Evolutionary conservation across 495 filamentous ascomycete species (phyloP).

Genomic region (Podospora australis): DNA sequence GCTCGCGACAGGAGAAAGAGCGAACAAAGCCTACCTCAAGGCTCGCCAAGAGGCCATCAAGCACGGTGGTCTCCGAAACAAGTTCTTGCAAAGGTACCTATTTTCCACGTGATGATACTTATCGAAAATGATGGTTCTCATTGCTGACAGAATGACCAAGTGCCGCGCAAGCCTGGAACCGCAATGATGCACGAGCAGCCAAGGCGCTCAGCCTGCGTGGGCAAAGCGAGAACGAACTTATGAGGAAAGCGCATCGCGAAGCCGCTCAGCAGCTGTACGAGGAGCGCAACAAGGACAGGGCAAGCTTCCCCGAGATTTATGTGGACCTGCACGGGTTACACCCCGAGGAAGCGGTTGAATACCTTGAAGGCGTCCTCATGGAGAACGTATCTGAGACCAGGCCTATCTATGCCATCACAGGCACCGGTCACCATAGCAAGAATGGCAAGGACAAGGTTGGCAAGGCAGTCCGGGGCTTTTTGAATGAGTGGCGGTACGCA

Average conservation of each 20-base stretch:
- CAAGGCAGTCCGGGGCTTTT: conserved; percentile 81
- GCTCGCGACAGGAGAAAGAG: conserved; percentile 87
- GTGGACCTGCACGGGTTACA: conserved; percentile 95
- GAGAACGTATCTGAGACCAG: conserved; percentile 66
- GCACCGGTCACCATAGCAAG: conserved; percentile 96
- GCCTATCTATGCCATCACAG: conserved; percentile 93
- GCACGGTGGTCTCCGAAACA: conserved; percentile 91
- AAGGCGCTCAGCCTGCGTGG: conserved; percentile 91
- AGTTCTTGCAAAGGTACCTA: conserved; percentile 85
- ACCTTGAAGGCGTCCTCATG: conserved; percentile 77
- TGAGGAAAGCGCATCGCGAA: conserved; percentile 95
- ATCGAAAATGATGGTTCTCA: not conserved
- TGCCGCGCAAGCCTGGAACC: conserved; percentile 99
- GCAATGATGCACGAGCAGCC: conserved; percentile 92
- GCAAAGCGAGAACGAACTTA: conserved; percentile 92
- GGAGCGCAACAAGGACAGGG: conserved; percentile 75
- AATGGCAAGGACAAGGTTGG: conserved; percentile 98
- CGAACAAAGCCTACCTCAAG: conserved; percentile 91
- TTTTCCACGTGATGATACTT: not conserved
- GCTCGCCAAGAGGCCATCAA: conserved; percentile 90
- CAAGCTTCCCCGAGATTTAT: conserved; percentile 65
- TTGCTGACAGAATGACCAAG: conserved; percentile 41
- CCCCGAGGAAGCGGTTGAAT: conserved; percentile 93
- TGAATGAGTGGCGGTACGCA: conserved; percentile 93
- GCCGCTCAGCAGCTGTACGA: conserved; percentile 89